These are phyloP conservation scores for Phytopythium helicoides DNA, from an alignment of 352 stramenopile species.

Conservation along the genomic window DNA sequence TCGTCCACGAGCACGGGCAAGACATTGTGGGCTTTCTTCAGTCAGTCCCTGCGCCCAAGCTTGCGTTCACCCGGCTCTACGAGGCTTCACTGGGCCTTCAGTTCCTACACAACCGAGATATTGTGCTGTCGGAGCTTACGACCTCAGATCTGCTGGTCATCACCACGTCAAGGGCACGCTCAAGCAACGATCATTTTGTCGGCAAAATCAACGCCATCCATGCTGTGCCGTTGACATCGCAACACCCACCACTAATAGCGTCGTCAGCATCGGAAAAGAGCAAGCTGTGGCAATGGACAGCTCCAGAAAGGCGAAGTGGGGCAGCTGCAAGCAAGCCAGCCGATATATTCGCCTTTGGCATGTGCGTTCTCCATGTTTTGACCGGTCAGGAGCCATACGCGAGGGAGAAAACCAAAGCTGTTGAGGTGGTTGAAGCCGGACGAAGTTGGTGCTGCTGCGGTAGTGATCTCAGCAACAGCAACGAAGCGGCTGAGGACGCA, in stretches of 20 bases:
- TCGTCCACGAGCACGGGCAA: too few species aligned
- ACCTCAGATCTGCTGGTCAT: background rate
- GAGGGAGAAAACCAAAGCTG: too few species aligned
- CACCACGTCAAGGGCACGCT: too few species aligned
- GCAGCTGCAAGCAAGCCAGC: background rate
- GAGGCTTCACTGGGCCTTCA: conserved; percentile 1
- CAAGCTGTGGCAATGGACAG: background rate
- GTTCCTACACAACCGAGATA: background rate
- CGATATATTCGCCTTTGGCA: conserved; percentile 5
- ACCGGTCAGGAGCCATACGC: background rate
- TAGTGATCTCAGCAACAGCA: too few species aligned
- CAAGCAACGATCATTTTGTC: background rate
- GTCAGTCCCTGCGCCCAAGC: too few species aligned
- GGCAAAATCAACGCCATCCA: background rate
- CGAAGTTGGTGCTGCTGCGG: too few species aligned
- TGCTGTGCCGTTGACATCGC: background rate
- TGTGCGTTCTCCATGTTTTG: conserved; percentile 1
- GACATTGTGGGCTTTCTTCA: too few species aligned
- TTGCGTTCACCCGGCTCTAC: background rate
- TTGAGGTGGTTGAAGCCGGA: too few species aligned
- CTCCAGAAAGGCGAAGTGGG: background rate
- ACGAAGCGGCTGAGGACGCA: background rate
- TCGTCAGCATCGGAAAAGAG: too few species aligned
- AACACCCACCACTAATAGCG: too few species aligned
- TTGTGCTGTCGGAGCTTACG: background rate